Conservation (phyloP, 805 yeast genomes). For the Candida stauntonica region DNA sequence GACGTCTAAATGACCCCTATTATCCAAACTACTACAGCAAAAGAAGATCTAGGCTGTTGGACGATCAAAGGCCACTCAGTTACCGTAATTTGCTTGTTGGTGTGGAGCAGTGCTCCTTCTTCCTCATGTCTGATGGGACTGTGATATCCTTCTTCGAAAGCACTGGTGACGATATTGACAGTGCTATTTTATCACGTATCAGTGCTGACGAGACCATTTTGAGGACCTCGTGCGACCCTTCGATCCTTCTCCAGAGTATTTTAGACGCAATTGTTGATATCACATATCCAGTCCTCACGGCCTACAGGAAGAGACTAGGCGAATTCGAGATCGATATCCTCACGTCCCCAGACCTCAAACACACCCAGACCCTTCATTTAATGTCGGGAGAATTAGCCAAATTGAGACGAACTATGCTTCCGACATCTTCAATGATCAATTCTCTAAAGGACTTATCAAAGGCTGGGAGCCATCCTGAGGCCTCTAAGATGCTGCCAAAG, state of each 20-base stretch:
- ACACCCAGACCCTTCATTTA: constrained; percentile 49
- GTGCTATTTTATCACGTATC: constrained; percentile 47
- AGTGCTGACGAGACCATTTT: constrained; percentile 42
- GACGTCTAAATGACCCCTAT: constrained; percentile 32
- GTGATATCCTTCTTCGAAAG: constrained; percentile 56
- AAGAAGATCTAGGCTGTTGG: constrained; percentile 27
- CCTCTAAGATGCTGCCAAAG: neutral
- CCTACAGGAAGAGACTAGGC: constrained; percentile 43
- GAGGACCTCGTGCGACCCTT: constrained; percentile 47
- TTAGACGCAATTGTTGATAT: constrained; percentile 53
- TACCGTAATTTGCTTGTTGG: constrained; percentile 42
- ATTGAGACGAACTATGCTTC: constrained; percentile 42
- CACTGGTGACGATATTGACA: constrained; percentile 48
- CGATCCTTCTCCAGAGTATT: constrained; percentile 49
- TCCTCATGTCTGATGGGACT: constrained; percentile 39
- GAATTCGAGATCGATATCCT: constrained; percentile 50
- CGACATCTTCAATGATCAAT: constrained; percentile 43
- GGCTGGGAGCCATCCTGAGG: constrained; percentile 6
- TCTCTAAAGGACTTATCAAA: constrained; percentile 39
- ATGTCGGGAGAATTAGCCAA: constrained; percentile 49
- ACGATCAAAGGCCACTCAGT: constrained; percentile 42
- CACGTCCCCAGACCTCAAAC: constrained; percentile 43
- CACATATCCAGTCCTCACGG: constrained; percentile 47
- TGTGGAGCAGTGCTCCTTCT: constrained; percentile 52
- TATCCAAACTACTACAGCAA: constrained; percentile 20